A percentile compares a stretch with the other conserved stretches of the same genome.
phyloP scores from a whole-genome alignment of 192 early-diverging fungal species.

The Geranomyces michiganensis region DNA sequence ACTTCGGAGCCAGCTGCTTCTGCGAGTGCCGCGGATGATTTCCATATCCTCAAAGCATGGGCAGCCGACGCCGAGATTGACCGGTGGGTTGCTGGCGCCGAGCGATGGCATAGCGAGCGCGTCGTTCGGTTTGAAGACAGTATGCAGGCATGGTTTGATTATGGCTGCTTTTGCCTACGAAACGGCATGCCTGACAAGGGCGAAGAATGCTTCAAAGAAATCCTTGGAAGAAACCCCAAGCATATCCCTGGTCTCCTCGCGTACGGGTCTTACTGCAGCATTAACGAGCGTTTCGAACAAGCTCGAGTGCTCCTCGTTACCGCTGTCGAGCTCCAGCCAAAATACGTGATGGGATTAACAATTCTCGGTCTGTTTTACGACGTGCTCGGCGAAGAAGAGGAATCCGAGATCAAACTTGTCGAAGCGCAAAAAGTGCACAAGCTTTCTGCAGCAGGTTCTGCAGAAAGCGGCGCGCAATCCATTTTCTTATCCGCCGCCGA shows the following conservation, averaged over 20 bases:
- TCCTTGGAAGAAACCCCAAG: conserved; percentile 52
- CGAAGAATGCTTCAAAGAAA: conserved; percentile 60
- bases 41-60: conserved; percentile 50
- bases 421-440: conserved; percentile 47
- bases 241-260: conserved; percentile 60
- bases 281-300: conserved; percentile 54
- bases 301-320: conserved; percentile 55
- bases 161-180: conserved; percentile 58
- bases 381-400: conserved; percentile 54
- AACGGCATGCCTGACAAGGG: conserved; percentile 46
- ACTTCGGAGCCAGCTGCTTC: conserved; percentile 39
- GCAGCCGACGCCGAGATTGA: conserved; percentile 55
- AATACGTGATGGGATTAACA: conserved; percentile 46
- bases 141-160: conserved; percentile 62
- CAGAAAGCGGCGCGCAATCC: conserved; percentile 21
- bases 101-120: conserved; percentile 57
- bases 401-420: conserved; percentile 46
- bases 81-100: conserved; percentile 37
- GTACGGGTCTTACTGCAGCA: conserved; percentile 50
- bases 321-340: conserved; percentile 53
- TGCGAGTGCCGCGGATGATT: conserved; percentile 43
- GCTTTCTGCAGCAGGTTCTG: neutral
- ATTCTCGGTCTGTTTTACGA: conserved; percentile 58
- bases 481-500: conserved; percentile 51
- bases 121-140: conserved; percentile 63